Evolutionary conservation across 2,329 filamentous ascomycete species (phyloP).

Genomic region (Diaporthe sp.): DNA sequence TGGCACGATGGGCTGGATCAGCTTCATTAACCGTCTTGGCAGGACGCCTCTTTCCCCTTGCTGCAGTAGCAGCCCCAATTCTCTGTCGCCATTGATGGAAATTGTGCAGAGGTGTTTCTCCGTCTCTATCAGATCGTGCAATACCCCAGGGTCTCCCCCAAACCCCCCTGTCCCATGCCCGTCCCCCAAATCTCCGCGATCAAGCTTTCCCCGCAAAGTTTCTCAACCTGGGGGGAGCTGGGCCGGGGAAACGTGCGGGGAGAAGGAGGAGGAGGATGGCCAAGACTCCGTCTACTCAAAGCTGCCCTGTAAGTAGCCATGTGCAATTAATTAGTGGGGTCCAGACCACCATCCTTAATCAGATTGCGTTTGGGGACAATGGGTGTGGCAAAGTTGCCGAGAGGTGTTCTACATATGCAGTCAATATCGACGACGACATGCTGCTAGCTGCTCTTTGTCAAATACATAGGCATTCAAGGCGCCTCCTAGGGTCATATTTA

Average conservation of each 20-base stretch:
- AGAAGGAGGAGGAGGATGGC: conserved; percentile 4
- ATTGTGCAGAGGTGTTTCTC: conserved; percentile 16
- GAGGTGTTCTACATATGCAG: too few relatives aligned
- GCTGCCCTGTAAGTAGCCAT: conserved; percentile 1
- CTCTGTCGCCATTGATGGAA: conserved; percentile 34
- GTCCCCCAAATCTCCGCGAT: conserved; percentile 3
- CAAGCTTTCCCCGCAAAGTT: conserved; percentile 27
- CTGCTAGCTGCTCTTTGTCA: neutral
- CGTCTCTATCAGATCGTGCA: conserved; percentile 5
- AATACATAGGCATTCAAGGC: neutral
- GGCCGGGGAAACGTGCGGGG: conserved; percentile 7
- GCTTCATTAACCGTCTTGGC: conserved; percentile 23
- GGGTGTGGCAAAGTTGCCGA: neutral
- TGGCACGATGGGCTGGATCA: neutral
- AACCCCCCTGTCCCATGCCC: neutral
- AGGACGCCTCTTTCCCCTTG: neutral
- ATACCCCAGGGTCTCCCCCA: neutral
- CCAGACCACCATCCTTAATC: neutral
- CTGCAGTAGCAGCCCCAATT: conserved; percentile 3
- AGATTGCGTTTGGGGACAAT: neutral
- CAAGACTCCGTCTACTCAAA: neutral
- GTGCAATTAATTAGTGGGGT: neutral
- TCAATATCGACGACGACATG: too few relatives aligned
- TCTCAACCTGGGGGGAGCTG: neutral
- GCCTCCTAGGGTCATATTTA: neutral